These are phyloP conservation scores for Lodderomyces theae DNA, from an alignment of 1,139 yeast genomes.

Conservation along the genomic window DNA sequence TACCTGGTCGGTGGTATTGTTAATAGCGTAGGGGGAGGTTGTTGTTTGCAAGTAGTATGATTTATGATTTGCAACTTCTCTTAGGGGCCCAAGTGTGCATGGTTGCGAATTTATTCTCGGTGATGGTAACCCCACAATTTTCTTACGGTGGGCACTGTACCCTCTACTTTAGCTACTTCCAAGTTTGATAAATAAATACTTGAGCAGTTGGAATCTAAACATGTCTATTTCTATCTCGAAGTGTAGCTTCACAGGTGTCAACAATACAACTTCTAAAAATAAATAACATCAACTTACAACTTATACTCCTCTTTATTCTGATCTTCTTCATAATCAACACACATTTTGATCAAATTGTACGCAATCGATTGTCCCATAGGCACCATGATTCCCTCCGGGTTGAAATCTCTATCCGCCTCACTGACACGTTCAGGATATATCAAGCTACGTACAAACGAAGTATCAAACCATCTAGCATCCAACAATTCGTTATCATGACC, in stretches of 20 bases:
- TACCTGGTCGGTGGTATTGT: too few relatives aligned
- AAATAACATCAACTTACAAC: background rate
- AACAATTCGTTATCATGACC: constrained; percentile 82
- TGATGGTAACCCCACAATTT: too few relatives aligned
- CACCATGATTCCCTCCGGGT: constrained; percentile 40
- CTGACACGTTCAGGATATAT: constrained; percentile 32
- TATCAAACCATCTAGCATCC: constrained; percentile 83
- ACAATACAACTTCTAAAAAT: too few relatives aligned
- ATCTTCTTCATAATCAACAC: constrained; percentile 38
- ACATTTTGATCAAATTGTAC: constrained; percentile 38
- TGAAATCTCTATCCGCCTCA: constrained; percentile 20
- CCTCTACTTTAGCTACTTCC: too few relatives aligned
- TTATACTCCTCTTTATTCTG: constrained; percentile 1
- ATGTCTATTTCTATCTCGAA: background rate
- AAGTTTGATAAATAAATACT: too few relatives aligned
- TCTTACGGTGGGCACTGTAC: too few relatives aligned
- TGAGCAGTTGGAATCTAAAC: too few relatives aligned
- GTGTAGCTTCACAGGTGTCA: background rate
- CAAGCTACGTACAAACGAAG: constrained; percentile 47
- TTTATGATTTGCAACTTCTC: too few relatives aligned
- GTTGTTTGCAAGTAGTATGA: too few relatives aligned
- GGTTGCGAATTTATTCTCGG: too few relatives aligned
- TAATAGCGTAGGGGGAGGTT: too few relatives aligned
- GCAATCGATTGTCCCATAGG: constrained; percentile 47
- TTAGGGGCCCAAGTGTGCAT: too few relatives aligned